phyloP scores from a whole-genome alignment of 2,329 filamentous ascomycete genomes.

The Emydomyces testavorans region DNA sequence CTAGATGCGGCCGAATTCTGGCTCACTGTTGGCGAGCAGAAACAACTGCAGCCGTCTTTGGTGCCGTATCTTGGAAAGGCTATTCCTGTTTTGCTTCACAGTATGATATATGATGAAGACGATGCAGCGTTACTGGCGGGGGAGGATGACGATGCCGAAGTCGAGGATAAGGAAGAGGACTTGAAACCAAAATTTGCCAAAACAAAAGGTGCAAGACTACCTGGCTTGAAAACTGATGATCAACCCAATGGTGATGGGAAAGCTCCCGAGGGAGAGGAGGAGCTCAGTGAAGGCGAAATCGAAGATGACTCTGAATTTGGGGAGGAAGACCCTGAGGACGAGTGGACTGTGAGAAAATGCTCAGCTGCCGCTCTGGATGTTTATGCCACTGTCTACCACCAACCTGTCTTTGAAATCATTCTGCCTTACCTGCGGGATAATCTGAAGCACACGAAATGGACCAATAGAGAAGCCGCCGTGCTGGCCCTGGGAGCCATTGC shows the following conservation, averaged over 20 bases:
- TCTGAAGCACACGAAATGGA: slow-evolving; percentile 79
- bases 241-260: slow-evolving; percentile 38
- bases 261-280: slow-evolving; percentile 40
- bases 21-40: slow-evolving; percentile 83
- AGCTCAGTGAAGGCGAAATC: slow-evolving; percentile 79
- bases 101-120: slow-evolving; percentile 94
- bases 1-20: slow-evolving; percentile 96
- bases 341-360: slow-evolving; percentile 93
- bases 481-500: slow-evolving; percentile 89
- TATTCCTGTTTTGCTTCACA: slow-evolving; percentile 78
- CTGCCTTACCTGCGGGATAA: slow-evolving; percentile 87
- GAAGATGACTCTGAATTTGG: slow-evolving; percentile 60
- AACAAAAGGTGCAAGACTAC: slow-evolving; percentile 48
- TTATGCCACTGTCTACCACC: slow-evolving; percentile 80
- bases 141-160: slow-evolving; percentile 78
- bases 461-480: slow-evolving; percentile 83
- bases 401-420: slow-evolving; percentile 79
- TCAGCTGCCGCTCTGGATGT: slow-evolving; percentile 91
- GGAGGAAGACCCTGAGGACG: slow-evolving; percentile 67
- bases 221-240: slow-evolving; percentile 38
- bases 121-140: slow-evolving; percentile 77
- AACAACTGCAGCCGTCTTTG: slow-evolving; percentile 62
- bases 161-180: slow-evolving; percentile 80
- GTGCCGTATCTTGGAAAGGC: slow-evolving; percentile 71
- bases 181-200: slow-evolving; percentile 89